Percentiles rank a stretch among this genome's conserved stretches.
Evolutionary conservation across 345 rosid genomes (phyloP).

Genomic region (Brassica juncea): DNA sequence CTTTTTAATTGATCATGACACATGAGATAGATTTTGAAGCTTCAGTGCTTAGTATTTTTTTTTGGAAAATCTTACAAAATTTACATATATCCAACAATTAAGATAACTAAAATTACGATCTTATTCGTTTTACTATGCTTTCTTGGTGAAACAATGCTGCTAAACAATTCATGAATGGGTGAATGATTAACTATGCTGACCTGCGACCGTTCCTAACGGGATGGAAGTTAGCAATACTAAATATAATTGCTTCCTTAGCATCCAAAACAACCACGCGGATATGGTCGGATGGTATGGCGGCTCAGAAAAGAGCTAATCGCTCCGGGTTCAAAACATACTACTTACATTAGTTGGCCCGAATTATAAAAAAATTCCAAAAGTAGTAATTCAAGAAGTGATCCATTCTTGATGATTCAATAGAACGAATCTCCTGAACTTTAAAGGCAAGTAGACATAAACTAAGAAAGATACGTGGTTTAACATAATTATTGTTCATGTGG

Average conservation of each 20-base stretch:
- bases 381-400: neutral
- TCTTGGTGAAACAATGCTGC: neutral
- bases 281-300: no score
- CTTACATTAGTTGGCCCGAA: no score
- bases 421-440: neutral
- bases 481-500: neutral
- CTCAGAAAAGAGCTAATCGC: no score
- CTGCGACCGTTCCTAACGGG: neutral
- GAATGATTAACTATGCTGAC: neutral
- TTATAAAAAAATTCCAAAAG: neutral
- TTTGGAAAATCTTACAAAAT: no score
- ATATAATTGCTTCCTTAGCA: neutral
- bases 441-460: neutral
- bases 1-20: neutral
- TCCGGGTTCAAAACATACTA: no score
- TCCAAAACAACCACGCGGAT: no score
- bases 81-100: neutral
- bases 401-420: neutral
- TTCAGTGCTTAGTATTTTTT: neutral
- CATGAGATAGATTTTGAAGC: neutral
- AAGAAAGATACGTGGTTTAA: neutral
- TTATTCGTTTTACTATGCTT: neutral
- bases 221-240: neutral
- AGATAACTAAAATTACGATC: neutral
- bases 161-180: neutral